Percentiles rank a stretch among this genome's conserved stretches.
Evolutionary conservation across 768 basidiomycete genomes (phyloP).

Genomic region (Tylopilus sp.): DNA sequence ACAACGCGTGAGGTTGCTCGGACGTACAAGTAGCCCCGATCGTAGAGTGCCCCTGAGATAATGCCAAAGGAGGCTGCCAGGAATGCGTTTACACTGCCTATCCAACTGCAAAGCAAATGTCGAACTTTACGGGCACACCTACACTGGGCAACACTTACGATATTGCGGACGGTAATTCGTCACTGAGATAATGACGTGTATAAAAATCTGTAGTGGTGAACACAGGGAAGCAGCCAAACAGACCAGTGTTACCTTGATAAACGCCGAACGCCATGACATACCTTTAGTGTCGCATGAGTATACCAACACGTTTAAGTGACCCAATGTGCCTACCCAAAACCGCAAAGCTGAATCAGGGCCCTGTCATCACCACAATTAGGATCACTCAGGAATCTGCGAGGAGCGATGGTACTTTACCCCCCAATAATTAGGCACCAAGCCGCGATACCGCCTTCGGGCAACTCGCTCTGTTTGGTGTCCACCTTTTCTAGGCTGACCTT

Average conservation of each 20-base stretch:
- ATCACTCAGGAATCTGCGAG: neutral
- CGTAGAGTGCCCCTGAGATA: conserved; percentile 44
- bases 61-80: conserved; percentile 35
- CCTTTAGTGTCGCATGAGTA: conserved; percentile 16
- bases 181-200: conserved; percentile 32
- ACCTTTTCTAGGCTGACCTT: conserved; percentile 1
- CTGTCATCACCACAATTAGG: conserved; percentile 10
- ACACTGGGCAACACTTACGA: conserved; percentile 27
- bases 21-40: conserved; percentile 47
- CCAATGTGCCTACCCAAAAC: conserved; percentile 27
- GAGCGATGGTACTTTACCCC: conserved; percentile 9
- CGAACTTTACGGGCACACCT: neutral
- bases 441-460: conserved; percentile 27
- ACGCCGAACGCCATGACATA: conserved; percentile 37
- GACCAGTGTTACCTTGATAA: conserved; percentile 36
- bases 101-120: conserved; percentile 29
- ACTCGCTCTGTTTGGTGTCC: conserved; percentile 2
- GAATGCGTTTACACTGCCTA: conserved; percentile 47
- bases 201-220: conserved; percentile 34
- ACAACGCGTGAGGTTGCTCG: neutral
- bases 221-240: neutral
- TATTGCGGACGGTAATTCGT: conserved; percentile 33
- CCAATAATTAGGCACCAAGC: conserved; percentile 27
- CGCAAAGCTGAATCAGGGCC: conserved; percentile 30
- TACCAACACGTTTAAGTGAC: neutral